These are phyloP conservation scores for Chaetothyriales sp. DNA, from an alignment of 2,329 filamentous ascomycete species.

Conservation along the genomic window DNA sequence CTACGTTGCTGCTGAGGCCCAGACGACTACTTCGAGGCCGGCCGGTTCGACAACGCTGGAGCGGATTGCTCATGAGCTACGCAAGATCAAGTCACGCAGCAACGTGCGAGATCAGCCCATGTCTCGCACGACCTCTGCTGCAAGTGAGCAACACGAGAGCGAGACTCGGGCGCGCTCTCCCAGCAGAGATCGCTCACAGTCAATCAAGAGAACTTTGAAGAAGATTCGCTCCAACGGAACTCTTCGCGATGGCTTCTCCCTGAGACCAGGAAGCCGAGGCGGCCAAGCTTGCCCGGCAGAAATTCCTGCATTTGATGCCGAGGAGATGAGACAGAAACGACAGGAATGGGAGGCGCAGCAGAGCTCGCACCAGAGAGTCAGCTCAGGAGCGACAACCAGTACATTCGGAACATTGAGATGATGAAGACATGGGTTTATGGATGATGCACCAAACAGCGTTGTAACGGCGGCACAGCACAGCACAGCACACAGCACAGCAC, in stretches of 20 bases:
- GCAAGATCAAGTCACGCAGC: conserved; percentile 41
- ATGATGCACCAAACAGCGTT: background rate
- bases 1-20: conserved; percentile 19
- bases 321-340: conserved; percentile 34
- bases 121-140: conserved; percentile 6
- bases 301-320: conserved; percentile 32
- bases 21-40: conserved; percentile 15
- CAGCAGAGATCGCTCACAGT: conserved; percentile 16
- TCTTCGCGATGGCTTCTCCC: conserved; percentile 18
- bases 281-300: conserved; percentile 3
- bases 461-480: background rate
- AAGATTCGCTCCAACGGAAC: conserved; percentile 24
- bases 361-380: conserved; percentile 3
- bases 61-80: conserved; percentile 44
- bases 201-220: conserved; percentile 18
- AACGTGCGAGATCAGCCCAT: conserved; percentile 30
- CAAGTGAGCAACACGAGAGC: conserved; percentile 3
- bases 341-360: conserved; percentile 33
- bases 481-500: background rate
- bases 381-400: background rate
- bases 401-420: background rate
- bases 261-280: conserved; percentile 22
- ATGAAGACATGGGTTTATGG: background rate
- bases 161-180: conserved; percentile 10
- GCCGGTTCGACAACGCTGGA: conserved; percentile 38